A percentile compares a stretch with the other conserved stretches of the same genome.
Conservation (phyloP, 768 basidiomycete species). For the Xerocomellus amylosporus region DNA sequence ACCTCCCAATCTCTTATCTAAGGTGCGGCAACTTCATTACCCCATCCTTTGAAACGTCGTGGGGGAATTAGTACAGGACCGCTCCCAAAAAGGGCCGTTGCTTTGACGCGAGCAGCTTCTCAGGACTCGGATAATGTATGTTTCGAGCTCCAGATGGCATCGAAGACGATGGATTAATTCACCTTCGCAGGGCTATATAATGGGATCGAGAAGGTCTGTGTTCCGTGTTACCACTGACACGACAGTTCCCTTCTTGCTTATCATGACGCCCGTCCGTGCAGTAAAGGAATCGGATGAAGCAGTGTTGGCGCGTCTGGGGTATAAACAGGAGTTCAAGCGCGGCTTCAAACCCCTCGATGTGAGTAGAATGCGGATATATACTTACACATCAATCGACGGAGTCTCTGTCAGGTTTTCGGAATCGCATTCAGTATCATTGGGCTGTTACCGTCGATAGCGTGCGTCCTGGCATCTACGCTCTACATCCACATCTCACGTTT, state of each 20-base stretch:
- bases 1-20: not conserved
- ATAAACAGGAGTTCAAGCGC: constrained; percentile 36
- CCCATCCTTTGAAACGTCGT: not conserved
- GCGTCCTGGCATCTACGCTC: constrained; percentile 23
- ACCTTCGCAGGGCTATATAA: not conserved
- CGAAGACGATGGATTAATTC: not conserved
- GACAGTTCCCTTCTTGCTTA: not conserved
- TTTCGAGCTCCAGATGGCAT: not conserved
- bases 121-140: not conserved
- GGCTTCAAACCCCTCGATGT: constrained; percentile 32
- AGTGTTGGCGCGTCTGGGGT: constrained; percentile 28
- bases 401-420: constrained; percentile 54
- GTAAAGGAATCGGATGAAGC: constrained; percentile 23
- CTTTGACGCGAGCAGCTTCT: not conserved
- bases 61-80: not conserved
- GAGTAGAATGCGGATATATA: not conserved
- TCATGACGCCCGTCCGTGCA: not conserved
- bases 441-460: constrained; percentile 60
- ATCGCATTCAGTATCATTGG: constrained; percentile 69
- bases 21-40: not conserved
- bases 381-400: not conserved
- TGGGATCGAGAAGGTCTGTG: not conserved
- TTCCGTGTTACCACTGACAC: not conserved
- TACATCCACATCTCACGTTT: not conserved
- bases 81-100: not conserved